Conservation (phyloP, 2,329 filamentous ascomycete species). For the Hypoxylon sp. region DNA sequence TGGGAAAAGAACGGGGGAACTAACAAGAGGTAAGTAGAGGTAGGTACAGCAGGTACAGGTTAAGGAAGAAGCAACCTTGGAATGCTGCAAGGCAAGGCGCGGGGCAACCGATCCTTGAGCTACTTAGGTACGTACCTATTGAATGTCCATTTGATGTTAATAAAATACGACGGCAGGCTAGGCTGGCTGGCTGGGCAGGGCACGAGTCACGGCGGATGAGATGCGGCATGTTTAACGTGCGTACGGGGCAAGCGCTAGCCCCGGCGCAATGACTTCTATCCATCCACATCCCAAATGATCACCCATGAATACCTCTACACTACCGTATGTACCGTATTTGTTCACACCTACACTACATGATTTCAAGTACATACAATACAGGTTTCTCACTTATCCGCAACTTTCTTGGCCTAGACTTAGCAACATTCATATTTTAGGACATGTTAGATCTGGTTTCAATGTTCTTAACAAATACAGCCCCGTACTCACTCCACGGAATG, state of each 20-base stretch:
- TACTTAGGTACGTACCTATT: conserved; percentile 23
- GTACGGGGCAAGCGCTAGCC: conserved; percentile 20
- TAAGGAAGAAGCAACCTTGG: conserved; percentile 5
- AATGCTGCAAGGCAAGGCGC: conserved; percentile 23
- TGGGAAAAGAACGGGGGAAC: conserved; percentile 3
- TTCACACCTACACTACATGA: conserved; percentile 1
- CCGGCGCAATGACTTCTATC: neutral
- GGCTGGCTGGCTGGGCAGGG: neutral
- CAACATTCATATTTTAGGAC: neutral
- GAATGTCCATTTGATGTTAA: conserved; percentile 10
- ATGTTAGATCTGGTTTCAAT: neutral
- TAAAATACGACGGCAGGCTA: conserved; percentile 14
- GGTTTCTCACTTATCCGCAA: neutral
- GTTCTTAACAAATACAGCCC: neutral
- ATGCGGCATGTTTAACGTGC: conserved; percentile 27
- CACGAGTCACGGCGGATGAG: conserved; percentile 31
- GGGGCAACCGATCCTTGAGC: conserved; percentile 29
- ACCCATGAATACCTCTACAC: neutral
- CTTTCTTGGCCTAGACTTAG: neutral
- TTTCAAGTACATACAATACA: neutral
- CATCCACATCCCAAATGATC: neutral
- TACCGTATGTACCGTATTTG: neutral
- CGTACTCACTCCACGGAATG: neutral
- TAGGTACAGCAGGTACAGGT: neutral
- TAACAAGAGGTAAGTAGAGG: neutral